phyloP scores from a whole-genome alignment of 2,329 filamentous ascomycete species.

The Apiospora rasikravindrae region DNA sequence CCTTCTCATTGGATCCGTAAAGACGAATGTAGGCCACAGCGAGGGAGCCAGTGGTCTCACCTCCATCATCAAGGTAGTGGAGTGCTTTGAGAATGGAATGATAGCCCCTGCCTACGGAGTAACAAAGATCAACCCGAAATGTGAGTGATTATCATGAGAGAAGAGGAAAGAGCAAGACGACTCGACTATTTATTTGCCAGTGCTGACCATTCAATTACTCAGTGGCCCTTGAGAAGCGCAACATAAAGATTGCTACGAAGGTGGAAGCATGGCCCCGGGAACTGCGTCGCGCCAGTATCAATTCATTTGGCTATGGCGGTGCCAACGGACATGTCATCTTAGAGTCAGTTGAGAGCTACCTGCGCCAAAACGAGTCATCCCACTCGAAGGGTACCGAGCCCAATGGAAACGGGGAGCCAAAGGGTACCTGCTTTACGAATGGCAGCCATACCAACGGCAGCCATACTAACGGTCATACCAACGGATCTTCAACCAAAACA shows the following conservation, averaged over 20 bases:
- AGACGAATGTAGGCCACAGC: constrained; percentile 53
- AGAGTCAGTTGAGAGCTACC: constrained; percentile 26
- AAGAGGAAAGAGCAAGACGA: constrained; percentile 17
- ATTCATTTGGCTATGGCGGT: constrained; percentile 29
- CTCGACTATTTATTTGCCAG: too few relatives aligned
- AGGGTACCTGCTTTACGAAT: not conserved
- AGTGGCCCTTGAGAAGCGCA: not conserved
- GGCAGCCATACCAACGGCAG: not conserved
- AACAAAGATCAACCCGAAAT: constrained; percentile 29
- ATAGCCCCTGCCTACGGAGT: constrained; percentile 42
- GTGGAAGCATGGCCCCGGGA: constrained; percentile 19
- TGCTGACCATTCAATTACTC: not conserved
- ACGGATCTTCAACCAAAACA: not conserved
- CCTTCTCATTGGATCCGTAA: constrained; percentile 48
- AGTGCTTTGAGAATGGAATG: constrained; percentile 44
- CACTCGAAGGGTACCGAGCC: not conserved
- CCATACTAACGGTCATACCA: not conserved
- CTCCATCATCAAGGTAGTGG: constrained; percentile 50
- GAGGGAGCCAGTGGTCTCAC: constrained; percentile 40
- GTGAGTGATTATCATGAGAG: constrained; percentile 22
- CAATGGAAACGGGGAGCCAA: not conserved
- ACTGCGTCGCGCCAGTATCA: constrained; percentile 25
- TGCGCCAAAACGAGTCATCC: not conserved
- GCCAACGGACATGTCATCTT: constrained; percentile 28
- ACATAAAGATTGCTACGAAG: not conserved